Evolutionary conservation across 495 filamentous ascomycete species (phyloP).

Genomic region (Peziza echinospora): DNA sequence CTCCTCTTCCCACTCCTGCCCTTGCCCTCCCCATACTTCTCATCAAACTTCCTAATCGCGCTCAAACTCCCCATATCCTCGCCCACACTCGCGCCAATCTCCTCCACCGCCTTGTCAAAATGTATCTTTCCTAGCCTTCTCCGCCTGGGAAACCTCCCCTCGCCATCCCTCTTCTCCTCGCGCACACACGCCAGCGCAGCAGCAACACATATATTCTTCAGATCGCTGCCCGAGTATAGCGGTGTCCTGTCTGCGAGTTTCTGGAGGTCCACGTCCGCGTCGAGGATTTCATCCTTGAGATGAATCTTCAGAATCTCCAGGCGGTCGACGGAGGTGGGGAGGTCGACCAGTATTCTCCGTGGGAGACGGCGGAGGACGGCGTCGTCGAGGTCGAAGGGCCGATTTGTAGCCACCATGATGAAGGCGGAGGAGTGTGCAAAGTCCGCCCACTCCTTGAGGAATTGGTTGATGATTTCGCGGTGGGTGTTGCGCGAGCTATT

Average conservation of each 20-base stretch:
- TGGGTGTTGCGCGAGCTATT: slow-evolving; percentile 39
- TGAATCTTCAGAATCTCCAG: slow-evolving; percentile 66
- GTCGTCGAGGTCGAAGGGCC: slow-evolving; percentile 88
- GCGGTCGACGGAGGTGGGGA: slow-evolving; percentile 59
- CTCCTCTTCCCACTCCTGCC: slow-evolving; percentile 40
- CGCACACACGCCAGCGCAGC: slow-evolving; percentile 76
- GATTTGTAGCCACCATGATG: slow-evolving; percentile 97
- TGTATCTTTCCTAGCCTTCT: slow-evolving; percentile 44
- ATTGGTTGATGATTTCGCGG: slow-evolving; percentile 91
- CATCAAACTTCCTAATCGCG: slow-evolving; percentile 86
- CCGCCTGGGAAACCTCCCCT: slow-evolving; percentile 38
- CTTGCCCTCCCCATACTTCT: slow-evolving; percentile 82
- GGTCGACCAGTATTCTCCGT: slow-evolving; percentile 63
- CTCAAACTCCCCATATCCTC: slow-evolving; percentile 80
- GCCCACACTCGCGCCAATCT: slow-evolving; percentile 80
- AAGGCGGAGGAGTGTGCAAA: slow-evolving; percentile 71
- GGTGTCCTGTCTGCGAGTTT: slow-evolving; percentile 55
- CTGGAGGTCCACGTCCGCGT: slow-evolving; percentile 42
- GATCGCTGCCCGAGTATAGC: slow-evolving; percentile 87
- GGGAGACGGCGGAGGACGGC: slow-evolving; percentile 74
- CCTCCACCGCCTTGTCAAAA: slow-evolving; percentile 66
- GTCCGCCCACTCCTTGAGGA: slow-evolving; percentile 94
- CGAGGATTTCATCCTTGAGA: slow-evolving; percentile 53
- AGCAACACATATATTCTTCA: slow-evolving; percentile 83
- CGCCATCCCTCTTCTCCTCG: slow-evolving; percentile 29